Evolutionary conservation across 208 protist genomes (phyloP), one percentile per base, ranked within the genome.

Genomic region (Novymonas esmeraldas): DNA sequence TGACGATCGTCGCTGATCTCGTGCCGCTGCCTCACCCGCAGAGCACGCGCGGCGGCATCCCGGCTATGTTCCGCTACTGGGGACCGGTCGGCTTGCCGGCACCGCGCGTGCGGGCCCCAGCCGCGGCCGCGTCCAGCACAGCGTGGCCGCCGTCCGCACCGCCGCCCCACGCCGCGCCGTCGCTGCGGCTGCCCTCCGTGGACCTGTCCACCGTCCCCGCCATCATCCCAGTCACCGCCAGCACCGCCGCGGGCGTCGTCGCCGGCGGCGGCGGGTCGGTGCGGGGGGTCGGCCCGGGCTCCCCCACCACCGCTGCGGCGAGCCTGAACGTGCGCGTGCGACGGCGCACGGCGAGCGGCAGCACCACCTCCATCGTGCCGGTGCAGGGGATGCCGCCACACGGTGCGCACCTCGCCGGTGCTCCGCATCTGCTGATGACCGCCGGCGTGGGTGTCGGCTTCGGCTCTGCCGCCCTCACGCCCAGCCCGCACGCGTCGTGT

Each of bases 41-140:
- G 22, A 34, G 38, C 0, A 61, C 36, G 29, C 69, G 69, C 10
- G 69, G 69, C 20, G 61, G 52, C 20, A 75, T 75, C 38, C 69
- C 69, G 1, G 52, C 69, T 6, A 64, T 75, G 13, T 75, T 75
- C 28, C 69, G 69, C 52, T 75, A 49, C 46, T 75, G 28, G 41
- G 69, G 69, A 0, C 69, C 69, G n/a, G 46, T 48, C 18, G 61
- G 69, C 3, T 55, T 49, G 16, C 69, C 69, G 10, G 34, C 67
- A 10, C 51, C 52, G 34, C 61, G 54, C 34, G 64, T 51, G 26
- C 59, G 45, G 28, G n/a, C 18, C 44, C 26, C n/a, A 20, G 42
- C 48, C 42, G 61, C 22, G 20, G 26, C 18, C 29, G 7, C 39
- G 38, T 16, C 44, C 49, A 13, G 31, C 52, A 56, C 29, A 7